Percentiles rank a stretch among this genome's conserved stretches.
These are phyloP conservation scores for Trichoderma semiorbis DNA, from an alignment of 2,329 filamentous ascomycete genomes.

Conservation along the genomic window DNA sequence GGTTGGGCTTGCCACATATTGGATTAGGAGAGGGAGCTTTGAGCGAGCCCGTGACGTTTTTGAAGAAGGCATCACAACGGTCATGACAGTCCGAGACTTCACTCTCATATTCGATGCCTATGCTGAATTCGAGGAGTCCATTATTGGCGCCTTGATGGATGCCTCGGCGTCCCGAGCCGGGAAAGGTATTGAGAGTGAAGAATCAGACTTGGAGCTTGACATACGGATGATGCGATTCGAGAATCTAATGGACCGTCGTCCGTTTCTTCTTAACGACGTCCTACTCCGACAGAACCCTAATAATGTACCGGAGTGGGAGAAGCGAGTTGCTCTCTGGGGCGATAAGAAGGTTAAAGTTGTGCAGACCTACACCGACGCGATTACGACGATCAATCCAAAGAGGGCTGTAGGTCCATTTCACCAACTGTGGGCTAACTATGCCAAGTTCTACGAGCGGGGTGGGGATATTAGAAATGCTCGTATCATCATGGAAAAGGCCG, in stretches of 20 bases:
- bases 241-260: conserved; percentile 93
- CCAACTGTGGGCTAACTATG: conserved; percentile 93
- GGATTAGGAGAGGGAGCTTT: conserved; percentile 89
- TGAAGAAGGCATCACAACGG: conserved; percentile 93
- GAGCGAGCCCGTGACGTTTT: conserved; percentile 91
- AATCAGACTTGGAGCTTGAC: conserved; percentile 90
- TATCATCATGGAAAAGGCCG: conserved; percentile 94
- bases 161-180: conserved; percentile 75
- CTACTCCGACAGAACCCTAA: conserved; percentile 92
- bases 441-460: conserved; percentile 91
- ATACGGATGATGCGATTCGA: conserved; percentile 98
- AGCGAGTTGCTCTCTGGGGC: conserved; percentile 91
- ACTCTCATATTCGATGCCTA: conserved; percentile 96
- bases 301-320: conserved; percentile 95
- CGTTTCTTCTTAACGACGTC: conserved; percentile 95
- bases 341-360: conserved; percentile 89
- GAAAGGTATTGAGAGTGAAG: conserved; percentile 71
- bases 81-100: conserved; percentile 98
- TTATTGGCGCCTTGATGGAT: conserved; percentile 90
- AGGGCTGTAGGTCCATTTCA: conserved; percentile 92
- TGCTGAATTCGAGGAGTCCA: conserved; percentile 92
- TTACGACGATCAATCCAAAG: conserved; percentile 88
- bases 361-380: conserved; percentile 91
- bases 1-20: conserved; percentile 93
- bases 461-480: conserved; percentile 81